phyloP scores from a whole-genome alignment of 2,329 filamentous ascomycete genomes.

The Cytospora mali region DNA sequence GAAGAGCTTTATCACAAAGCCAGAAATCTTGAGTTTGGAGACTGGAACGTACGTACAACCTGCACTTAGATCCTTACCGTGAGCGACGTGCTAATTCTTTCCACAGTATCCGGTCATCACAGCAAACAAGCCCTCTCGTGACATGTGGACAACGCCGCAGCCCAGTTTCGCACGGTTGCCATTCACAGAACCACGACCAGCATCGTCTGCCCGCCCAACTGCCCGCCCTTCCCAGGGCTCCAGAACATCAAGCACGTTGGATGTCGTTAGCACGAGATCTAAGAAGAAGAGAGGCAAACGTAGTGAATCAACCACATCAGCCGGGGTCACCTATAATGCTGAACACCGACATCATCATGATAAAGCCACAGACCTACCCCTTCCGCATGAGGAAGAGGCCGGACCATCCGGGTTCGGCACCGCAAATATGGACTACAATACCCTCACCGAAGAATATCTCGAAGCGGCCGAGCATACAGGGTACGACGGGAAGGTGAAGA shows the following conservation, averaged over 20 bases:
- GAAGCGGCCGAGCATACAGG: conserved; percentile 32
- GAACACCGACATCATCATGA: conserved; percentile 21
- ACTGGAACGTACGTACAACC: conserved; percentile 83
- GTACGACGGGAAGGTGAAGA: conserved; percentile 27
- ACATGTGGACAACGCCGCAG: conserved; percentile 54
- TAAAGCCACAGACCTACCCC: conserved; percentile 23
- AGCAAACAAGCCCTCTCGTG: conserved; percentile 69
- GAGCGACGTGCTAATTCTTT: conserved; percentile 14
- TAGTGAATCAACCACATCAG: conserved; percentile 30
- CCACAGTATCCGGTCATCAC: conserved; percentile 85
- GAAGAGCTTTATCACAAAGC: conserved; percentile 72
- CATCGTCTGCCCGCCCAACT: conserved; percentile 22
- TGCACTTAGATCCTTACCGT: conserved; percentile 33
- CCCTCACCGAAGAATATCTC: conserved; percentile 28
- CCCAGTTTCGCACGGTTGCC: conserved; percentile 41
- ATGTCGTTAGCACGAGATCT: conserved; percentile 36
- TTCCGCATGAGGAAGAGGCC: conserved; percentile 35
- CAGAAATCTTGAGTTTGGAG: conserved; percentile 74
- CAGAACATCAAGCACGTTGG: conserved; percentile 30
- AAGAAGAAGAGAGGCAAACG: conserved; percentile 39
- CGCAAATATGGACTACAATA: conserved; percentile 28
- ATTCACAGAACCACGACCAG: conserved; percentile 42
- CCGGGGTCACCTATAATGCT: conserved; percentile 20
- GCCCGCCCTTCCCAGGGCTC: conserved; percentile 4
- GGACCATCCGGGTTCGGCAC: conserved; percentile 31